phyloP scores from a whole-genome alignment of 1,284 basidiomycete genomes.

The Lentinus polychrous region DNA sequence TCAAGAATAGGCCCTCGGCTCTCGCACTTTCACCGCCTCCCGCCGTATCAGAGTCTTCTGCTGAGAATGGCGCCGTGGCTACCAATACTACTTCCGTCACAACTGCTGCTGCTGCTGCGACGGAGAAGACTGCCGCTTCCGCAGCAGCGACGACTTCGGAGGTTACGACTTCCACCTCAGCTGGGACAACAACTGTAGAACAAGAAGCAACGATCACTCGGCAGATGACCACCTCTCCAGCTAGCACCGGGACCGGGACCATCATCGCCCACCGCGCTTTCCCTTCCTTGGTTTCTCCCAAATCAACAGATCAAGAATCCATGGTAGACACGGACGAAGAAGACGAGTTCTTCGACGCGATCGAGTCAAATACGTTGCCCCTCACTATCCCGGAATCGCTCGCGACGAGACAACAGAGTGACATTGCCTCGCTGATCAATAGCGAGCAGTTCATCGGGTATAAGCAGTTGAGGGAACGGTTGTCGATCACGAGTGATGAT shows the following conservation, averaged over 20 bases:
- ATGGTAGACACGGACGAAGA: conserved; percentile 76
- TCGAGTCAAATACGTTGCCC: conserved; percentile 77
- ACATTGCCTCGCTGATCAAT: conserved; percentile 29
- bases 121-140: background rate
- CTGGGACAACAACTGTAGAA: background rate
- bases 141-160: background rate
- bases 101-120: background rate
- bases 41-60: background rate
- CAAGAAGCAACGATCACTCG: background rate
- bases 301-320: conserved; percentile 31
- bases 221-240: conserved; percentile 1
- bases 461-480: conserved; percentile 49
- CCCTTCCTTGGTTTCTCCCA: conserved; percentile 13
- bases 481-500: conserved; percentile 75
- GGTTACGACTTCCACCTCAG: background rate
- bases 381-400: conserved; percentile 64
- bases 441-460: conserved; percentile 67
- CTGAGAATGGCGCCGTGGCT: conserved; percentile 10
- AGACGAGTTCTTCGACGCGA: conserved; percentile 98
- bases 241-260: background rate
- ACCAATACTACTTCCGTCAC: conserved; percentile 7
- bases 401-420: conserved; percentile 22
- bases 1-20: conserved; percentile 22
- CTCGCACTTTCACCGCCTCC: conserved; percentile 15
- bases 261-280: conserved; percentile 9